Conservation (phyloP, 1,284 basidiomycete species). For the Grifola frondosa region DNA sequence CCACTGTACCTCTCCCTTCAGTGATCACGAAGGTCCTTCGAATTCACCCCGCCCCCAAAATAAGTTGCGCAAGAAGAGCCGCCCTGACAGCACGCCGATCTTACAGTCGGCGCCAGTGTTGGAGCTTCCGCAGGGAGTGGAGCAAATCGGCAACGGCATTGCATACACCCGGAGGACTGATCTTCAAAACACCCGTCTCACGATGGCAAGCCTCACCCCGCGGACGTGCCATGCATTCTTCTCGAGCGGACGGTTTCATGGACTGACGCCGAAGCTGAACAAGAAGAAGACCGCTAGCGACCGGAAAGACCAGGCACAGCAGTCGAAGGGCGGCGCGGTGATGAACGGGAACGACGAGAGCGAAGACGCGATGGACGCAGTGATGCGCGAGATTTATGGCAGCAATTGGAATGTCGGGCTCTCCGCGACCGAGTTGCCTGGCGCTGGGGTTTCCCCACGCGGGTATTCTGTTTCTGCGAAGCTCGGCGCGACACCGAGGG, state of each 20-base stretch:
- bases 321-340: neutral
- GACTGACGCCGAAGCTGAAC: slow-evolving; percentile 13
- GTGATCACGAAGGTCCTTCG: slow-evolving; percentile 16
- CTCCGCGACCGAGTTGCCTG: slow-evolving; percentile 9
- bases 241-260: slow-evolving; percentile 11
- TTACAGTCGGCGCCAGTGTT: slow-evolving; percentile 12
- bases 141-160: slow-evolving; percentile 55
- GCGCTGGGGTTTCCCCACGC: neutral
- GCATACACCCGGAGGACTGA: slow-evolving; percentile 42
- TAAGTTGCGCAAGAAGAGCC: slow-evolving; percentile 40
- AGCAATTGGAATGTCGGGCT: slow-evolving; percentile 22
- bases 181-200: slow-evolving; percentile 16
- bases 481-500: slow-evolving; percentile 8
- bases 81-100: slow-evolving; percentile 28
- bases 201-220: slow-evolving; percentile 22
- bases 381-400: slow-evolving; percentile 32
- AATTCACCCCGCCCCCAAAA: slow-evolving; percentile 30
- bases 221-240: slow-evolving; percentile 26
- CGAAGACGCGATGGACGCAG: slow-evolving; percentile 30
- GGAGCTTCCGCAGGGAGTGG: slow-evolving; percentile 45
- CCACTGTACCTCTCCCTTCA: slow-evolving; percentile 32
- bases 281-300: slow-evolving; percentile 5
- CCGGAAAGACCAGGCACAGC: slow-evolving; percentile 1
- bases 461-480: slow-evolving; percentile 9
- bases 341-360: slow-evolving; percentile 13